A percentile compares a stretch with the other conserved stretches of the same genome.
phyloP scores from a whole-genome alignment of 1,284 basidiomycete genomes.

The Trametes polyzona region DNA sequence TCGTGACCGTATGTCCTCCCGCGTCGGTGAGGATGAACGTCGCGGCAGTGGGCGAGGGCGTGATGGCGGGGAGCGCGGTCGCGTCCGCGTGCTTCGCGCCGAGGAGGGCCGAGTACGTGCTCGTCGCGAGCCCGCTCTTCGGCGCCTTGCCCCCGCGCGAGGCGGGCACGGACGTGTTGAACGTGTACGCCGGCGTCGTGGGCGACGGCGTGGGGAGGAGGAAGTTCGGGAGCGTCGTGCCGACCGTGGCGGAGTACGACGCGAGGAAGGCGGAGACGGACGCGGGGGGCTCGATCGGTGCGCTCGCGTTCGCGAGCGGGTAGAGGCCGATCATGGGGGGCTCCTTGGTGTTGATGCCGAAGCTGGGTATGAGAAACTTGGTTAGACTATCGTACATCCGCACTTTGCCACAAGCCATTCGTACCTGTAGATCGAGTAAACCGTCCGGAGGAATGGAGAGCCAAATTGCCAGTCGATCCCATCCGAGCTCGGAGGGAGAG shows the following conservation, averaged over 20 bases:
- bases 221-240: slow-evolving; percentile 78
- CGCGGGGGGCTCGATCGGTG: slow-evolving; percentile 43
- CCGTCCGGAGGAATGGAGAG: slow-evolving; percentile 78
- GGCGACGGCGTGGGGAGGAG: slow-evolving; percentile 69
- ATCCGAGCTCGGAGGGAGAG: slow-evolving; percentile 65
- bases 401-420: too few relatives aligned
- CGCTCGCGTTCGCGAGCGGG: slow-evolving; percentile 52
- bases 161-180: slow-evolving; percentile 69
- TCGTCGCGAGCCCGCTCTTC: slow-evolving; percentile 62
- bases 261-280: slow-evolving; percentile 60
- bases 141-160: slow-evolving; percentile 53
- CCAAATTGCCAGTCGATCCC: slow-evolving; percentile 91
- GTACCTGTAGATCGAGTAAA: slow-evolving; percentile 86
- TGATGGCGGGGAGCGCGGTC: slow-evolving; percentile 39
- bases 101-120: slow-evolving; percentile 67
- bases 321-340: slow-evolving; percentile 77
- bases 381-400: slow-evolving; percentile 3
- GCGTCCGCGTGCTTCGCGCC: slow-evolving; percentile 34
- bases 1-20: slow-evolving; percentile 38
- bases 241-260: slow-evolving; percentile 63
- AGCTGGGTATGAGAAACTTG: slow-evolving; percentile 45
- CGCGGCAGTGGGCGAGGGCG: slow-evolving; percentile 37
- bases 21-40: slow-evolving; percentile 42
- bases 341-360: slow-evolving; percentile 73
- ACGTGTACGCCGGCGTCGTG: slow-evolving; percentile 68